Evolutionary conservation across 768 basidiomycete species (phyloP).

Genomic region (Tylopilus rubrobrunneus): DNA sequence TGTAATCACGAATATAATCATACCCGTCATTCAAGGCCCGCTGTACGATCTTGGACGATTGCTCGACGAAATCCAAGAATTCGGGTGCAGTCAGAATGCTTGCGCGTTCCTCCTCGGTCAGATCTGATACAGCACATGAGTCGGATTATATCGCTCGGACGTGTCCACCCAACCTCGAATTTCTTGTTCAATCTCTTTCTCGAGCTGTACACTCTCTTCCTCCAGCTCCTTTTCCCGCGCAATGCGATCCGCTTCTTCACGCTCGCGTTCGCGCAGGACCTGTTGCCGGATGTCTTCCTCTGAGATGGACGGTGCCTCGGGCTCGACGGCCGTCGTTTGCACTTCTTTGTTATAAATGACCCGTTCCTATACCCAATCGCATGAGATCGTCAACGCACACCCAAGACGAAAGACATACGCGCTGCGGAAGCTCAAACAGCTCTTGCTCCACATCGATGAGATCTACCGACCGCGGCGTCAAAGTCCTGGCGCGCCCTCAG

Average conservation of each 20-base stretch:
- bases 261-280: conserved; percentile 55
- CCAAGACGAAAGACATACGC: conserved; percentile 42
- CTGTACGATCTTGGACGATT: conserved; percentile 92
- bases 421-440: conserved; percentile 84
- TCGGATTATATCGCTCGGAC: background rate
- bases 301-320: conserved; percentile 43
- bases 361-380: conserved; percentile 49
- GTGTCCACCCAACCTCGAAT: conserved; percentile 57
- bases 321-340: conserved; percentile 68
- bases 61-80: conserved; percentile 91
- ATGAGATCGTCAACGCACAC: background rate
- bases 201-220: conserved; percentile 78
- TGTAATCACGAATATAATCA: conserved; percentile 96
- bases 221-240: conserved; percentile 75
- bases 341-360: conserved; percentile 84
- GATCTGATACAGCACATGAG: conserved; percentile 43
- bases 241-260: conserved; percentile 68
- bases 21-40: conserved; percentile 93
- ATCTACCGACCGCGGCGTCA: conserved; percentile 66
- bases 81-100: conserved; percentile 85
- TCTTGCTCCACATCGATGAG: conserved; percentile 89
- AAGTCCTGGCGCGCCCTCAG: conserved; percentile 38
- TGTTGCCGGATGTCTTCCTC: conserved; percentile 78
- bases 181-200: conserved; percentile 83
- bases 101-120: conserved; percentile 81